Conservation (phyloP, 2,329 filamentous ascomycete genomes). For the Pyricularia grisea region DNA sequence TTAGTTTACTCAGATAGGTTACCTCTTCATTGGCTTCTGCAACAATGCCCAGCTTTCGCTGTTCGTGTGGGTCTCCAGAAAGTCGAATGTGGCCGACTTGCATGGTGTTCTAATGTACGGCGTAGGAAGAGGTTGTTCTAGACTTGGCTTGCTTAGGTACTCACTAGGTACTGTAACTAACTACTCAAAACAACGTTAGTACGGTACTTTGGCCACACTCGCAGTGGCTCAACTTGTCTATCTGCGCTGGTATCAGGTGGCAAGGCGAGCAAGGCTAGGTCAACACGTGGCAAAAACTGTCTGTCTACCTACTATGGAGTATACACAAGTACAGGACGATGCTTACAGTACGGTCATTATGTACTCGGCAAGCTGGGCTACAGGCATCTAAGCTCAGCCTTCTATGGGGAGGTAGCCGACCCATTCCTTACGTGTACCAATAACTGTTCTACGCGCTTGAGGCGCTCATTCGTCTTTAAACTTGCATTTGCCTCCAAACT, state of each 20-base stretch:
- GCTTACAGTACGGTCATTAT: neutral
- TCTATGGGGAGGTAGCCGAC: neutral
- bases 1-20: neutral
- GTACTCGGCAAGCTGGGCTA: neutral
- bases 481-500: neutral
- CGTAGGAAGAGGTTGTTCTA: neutral
- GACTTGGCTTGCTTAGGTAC: neutral
- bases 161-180: neutral
- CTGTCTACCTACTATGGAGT: too few relatives aligned
- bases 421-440: neutral
- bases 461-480: neutral
- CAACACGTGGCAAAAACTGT: neutral
- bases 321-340: too few relatives aligned
- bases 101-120: too few relatives aligned
- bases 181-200: too few relatives aligned
- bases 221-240: neutral
- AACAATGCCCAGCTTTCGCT: neutral
- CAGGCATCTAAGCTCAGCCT: neutral
- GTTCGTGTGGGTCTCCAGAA: neutral
- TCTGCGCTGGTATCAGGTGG: neutral
- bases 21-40: neutral
- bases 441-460: neutral
- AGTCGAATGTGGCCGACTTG: neutral
- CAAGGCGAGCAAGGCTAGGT: neutral
- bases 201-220: neutral